Evolutionary conservation across 2,329 filamentous ascomycete genomes (phyloP).

Genomic region (Colletotrichum simmondsii): DNA sequence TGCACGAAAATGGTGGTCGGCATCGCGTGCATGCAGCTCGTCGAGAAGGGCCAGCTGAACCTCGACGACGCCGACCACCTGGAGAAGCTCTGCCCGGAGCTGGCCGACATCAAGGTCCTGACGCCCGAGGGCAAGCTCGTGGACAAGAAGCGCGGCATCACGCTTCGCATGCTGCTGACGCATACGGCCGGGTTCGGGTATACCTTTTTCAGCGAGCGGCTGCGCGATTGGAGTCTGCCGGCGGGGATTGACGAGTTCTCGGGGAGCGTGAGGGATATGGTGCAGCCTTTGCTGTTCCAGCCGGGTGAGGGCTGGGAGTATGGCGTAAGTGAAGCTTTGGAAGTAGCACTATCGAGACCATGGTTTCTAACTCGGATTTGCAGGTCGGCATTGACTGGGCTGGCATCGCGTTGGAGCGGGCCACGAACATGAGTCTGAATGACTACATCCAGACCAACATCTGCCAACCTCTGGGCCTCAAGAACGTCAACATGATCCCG

Average conservation of each 20-base stretch:
- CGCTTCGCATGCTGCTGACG: constrained; percentile 66
- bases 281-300: constrained; percentile 68
- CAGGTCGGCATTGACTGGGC: constrained; percentile 60
- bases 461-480: constrained; percentile 57
- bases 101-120: constrained; percentile 59
- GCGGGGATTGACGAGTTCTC: constrained; percentile 68
- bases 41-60: constrained; percentile 59
- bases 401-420: constrained; percentile 59
- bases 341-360: background rate
- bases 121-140: constrained; percentile 48
- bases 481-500: constrained; percentile 67
- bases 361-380: constrained; percentile 50
- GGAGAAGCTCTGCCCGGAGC: constrained; percentile 60
- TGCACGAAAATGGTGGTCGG: constrained; percentile 67
- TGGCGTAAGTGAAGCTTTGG: constrained; percentile 51
- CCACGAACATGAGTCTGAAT: constrained; percentile 54
- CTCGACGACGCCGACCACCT: constrained; percentile 60
- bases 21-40: constrained; percentile 66
- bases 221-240: constrained; percentile 59
- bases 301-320: constrained; percentile 73
- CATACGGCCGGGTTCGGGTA: constrained; percentile 70
- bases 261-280: constrained; percentile 61
- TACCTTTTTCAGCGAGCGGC: constrained; percentile 60
- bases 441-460: constrained; percentile 61
- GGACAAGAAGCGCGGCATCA: constrained; percentile 61